Evolutionary conservation across 306 rosid species (phyloP).

Genomic region (Begonia loranthoides): DNA sequence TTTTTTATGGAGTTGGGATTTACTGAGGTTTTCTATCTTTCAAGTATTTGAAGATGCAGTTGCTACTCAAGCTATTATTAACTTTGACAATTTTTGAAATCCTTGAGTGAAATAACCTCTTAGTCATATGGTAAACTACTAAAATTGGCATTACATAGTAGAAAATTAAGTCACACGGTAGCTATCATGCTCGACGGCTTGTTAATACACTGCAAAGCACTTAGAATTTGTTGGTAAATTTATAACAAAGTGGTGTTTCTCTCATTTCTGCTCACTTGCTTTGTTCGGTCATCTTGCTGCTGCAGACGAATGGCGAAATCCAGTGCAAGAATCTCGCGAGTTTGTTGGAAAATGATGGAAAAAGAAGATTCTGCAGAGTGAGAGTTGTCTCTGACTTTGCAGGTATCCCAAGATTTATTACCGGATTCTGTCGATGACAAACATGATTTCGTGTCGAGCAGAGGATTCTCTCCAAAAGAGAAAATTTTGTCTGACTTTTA

Average conservation of each 20-base stretch:
- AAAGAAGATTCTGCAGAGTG: constrained; percentile 36
- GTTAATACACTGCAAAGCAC: no score
- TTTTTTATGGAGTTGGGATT: neutral
- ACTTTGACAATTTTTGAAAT: neutral
- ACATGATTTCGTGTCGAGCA: no score
- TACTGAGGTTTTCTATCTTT: neutral
- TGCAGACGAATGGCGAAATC: constrained; percentile 78
- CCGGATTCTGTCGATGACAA: constrained; percentile 50
- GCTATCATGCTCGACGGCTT: no score
- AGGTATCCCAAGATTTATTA: constrained; percentile 57
- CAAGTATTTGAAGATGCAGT: neutral
- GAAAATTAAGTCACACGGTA: no score
- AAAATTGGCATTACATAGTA: no score
- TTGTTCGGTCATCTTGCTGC: constrained; percentile 4
- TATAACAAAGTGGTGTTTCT: neutral
- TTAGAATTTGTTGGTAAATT: neutral
- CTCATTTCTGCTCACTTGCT: neutral
- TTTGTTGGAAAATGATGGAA: constrained; percentile 37
- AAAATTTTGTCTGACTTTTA: no score
- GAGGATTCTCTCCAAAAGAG: no score
- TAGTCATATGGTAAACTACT: no score
- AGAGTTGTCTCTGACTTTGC: constrained; percentile 53
- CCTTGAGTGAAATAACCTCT: neutral
- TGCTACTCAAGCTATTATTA: neutral
- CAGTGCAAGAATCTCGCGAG: constrained; percentile 57